Base-by-base conservation (phyloP, 345 rosid species). In the Odontarrhena argentea region DNA sequence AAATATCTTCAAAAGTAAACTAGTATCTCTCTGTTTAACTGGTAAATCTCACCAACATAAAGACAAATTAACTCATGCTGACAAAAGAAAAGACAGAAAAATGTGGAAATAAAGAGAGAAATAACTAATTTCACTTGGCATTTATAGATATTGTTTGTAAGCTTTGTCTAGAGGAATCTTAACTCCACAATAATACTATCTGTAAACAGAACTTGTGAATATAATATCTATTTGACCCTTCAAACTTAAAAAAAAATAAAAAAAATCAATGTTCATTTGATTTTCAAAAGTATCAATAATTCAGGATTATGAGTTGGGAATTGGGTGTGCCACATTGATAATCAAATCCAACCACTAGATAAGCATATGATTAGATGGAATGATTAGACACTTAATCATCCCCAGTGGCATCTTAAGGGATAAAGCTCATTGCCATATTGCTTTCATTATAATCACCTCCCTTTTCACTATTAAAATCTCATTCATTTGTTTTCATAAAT, bases 311-410 rank as follows among this genome's bases (percentile, higher is more conserved):
- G 77, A 51, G 68, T 52, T 73, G 68, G 59, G 71, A 73, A 51
- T 14, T 52, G 43, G 67, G 40, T 59, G 62, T 60, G 62, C 51
- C 55, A 43, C 62, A 41, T 53, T 49, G 57, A 52, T 67, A 36
- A 67, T 60, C 59, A 52, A 51, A 73, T 73, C 77, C 77, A 60
- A 73, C 77, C 50, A 66, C 72, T 73, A 60, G 62, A 59, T 73
- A 73, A 57, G 55, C 30, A 28, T 9, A 67, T 67, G 73, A 73
- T 67, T 73, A 59, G 67, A 59, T 37, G 36, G 28, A 59, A 73
- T 66, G 72, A 66, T 66, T 66, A 73, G 72, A 52, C 62, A 18
- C 51, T 67, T 73, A 38, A 65, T 65, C 22, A 18, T 18, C 22
- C 68, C 13, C 37, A 44, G 18, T 66, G 30, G 68, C 57, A 67